Base-by-base conservation (phyloP, 768 basidiomycete genomes). In the Mycena vulgaris region DNA sequence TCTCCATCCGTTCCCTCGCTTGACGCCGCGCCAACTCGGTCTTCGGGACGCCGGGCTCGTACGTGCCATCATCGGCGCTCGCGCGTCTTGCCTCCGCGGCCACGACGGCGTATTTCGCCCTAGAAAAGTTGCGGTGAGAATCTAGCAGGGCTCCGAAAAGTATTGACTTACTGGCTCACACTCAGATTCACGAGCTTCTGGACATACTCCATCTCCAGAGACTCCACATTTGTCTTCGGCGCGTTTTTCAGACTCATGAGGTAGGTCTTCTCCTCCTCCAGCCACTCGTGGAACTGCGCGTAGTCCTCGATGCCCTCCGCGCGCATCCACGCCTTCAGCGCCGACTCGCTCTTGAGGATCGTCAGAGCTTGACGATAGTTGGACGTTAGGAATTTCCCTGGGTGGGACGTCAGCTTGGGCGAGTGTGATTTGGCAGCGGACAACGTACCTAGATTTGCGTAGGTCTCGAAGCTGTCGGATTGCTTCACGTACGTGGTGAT, bases 401-500 rank as follows among this genome's bases (percentile, higher is more conserved):
- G 0, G n/a, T 2, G 13, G 2, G 13, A 21, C 8, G 35, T 61
- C 42, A 49, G 27, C 47, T 19, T 5, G 8, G 17, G n/a, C n/a
- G 27, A 30, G 5, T 5, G 35, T 14, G 5, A 45, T 19, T 14
- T 13, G 30, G 10, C 6, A 17, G 7, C n/a, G 6, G 14, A n/a
- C 14, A 6, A 40, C 63, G 21, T 28, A 55, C 63, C 37, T n/a
- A n/a, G 13, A 56, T 63, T 68, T 28, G 59, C 64, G 57, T 51
- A 64, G 6, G 49, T 42, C 17, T 52, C 63, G 21, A 39, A 35
- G 33, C 42, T 45, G 17, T 45, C 42, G 17, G 19, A 45, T 5
- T 45, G 42, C 21, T 45, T 45, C 17, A 19, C 42, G 42, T 45
- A 45, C 9, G 42, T 45, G 10, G 42, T 45, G 7, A 45, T 45